Evolutionary conservation across 768 basidiomycete species (phyloP).

Genomic region (Lyophyllum shimeji): DNA sequence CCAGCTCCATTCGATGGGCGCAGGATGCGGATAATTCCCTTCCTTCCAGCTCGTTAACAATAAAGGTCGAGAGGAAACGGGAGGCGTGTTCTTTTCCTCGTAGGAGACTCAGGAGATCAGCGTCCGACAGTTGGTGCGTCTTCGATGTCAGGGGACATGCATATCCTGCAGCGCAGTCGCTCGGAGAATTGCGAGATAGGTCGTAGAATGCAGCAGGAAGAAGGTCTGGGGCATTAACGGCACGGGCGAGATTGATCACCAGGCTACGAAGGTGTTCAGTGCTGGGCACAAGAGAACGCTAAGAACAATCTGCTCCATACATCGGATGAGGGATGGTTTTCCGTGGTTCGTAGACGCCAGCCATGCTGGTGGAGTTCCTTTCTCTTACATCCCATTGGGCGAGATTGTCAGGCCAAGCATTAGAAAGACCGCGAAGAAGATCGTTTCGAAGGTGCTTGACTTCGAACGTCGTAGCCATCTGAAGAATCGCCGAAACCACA

Average conservation of each 20-base stretch:
- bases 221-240: constrained; percentile 52
- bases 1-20: constrained; percentile 45
- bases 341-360: constrained; percentile 58
- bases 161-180: constrained; percentile 56
- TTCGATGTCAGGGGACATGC: constrained; percentile 32
- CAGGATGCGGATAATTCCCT: constrained; percentile 52
- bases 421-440: constrained; percentile 50
- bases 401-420: constrained; percentile 63
- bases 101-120: constrained; percentile 59
- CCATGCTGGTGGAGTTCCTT: constrained; percentile 45
- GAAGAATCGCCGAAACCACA: constrained; percentile 55
- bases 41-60: constrained; percentile 72
- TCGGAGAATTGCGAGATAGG: constrained; percentile 66
- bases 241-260: constrained; percentile 66
- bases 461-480: constrained; percentile 63
- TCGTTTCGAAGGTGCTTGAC: constrained; percentile 58
- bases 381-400: constrained; percentile 69
- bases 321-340: constrained; percentile 63
- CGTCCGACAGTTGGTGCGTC: constrained; percentile 43
- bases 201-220: constrained; percentile 81
- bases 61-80: constrained; percentile 75
- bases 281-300: constrained; percentile 5
- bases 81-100: constrained; percentile 72
- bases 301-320: constrained; percentile 38
- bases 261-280: constrained; percentile 36